Conservation (phyloP, 2,329 filamentous ascomycete genomes). For the Hymenoscyphus scutula region DNA sequence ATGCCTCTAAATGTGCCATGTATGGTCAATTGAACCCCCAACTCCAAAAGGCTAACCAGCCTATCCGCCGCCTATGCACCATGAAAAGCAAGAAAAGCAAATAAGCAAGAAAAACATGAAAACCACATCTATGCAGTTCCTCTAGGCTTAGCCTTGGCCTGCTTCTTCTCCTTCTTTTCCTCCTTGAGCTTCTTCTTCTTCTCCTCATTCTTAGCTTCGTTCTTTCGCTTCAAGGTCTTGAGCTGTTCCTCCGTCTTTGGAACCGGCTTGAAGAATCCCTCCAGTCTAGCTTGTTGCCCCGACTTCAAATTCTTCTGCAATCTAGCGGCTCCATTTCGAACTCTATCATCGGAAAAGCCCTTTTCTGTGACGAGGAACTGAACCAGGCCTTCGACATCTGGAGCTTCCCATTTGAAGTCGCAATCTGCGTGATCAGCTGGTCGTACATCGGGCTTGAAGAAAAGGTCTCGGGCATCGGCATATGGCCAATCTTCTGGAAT, state of each 20-base stretch:
- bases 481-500: constrained; percentile 98
- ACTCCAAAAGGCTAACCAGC: background rate
- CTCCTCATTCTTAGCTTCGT: constrained; percentile 86
- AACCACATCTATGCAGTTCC: constrained; percentile 29
- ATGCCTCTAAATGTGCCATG: background rate
- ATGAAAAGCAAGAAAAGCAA: background rate
- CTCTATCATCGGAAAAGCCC: constrained; percentile 93
- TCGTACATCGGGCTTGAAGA: constrained; percentile 87
- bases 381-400: constrained; percentile 85
- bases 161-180: constrained; percentile 93
- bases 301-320: constrained; percentile 89
- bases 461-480: constrained; percentile 84
- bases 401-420: constrained; percentile 97
- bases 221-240: constrained; percentile 82
- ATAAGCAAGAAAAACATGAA: background rate
- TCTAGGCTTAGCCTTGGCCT: constrained; percentile 81
- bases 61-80: constrained; percentile 2
- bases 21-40: constrained; percentile 3
- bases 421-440: constrained; percentile 79
- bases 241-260: constrained; percentile 87
- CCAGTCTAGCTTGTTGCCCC: constrained; percentile 84
- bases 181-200: constrained; percentile 95
- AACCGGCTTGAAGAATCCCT: constrained; percentile 95
- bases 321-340: constrained; percentile 72
- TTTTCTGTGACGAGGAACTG: constrained; percentile 91